Percentiles rank a stretch among this genome's conserved stretches.
Evolutionary conservation across 1,284 basidiomycete genomes (phyloP).

Genomic region (Moniliella sp.): DNA sequence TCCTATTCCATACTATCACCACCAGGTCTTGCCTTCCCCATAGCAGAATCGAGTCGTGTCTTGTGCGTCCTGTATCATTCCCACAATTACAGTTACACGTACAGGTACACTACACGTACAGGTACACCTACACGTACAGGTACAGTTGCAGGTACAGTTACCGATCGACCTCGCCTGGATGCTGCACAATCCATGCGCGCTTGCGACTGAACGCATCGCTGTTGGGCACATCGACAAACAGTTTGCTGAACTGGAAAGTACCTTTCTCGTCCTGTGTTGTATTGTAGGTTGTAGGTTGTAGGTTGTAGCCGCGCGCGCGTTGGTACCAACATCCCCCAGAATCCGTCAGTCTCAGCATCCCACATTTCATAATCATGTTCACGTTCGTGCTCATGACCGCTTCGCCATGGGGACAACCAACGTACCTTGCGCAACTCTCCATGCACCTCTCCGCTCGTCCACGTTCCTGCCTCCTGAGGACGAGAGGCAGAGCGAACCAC

Average conservation of each 20-base stretch:
- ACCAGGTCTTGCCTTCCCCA: no score
- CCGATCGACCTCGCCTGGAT: conserved; percentile 11
- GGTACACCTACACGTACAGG: no score
- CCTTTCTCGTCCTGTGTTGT: conserved; percentile 11
- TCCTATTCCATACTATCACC: no score
- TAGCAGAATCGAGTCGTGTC: no score
- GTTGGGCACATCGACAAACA: conserved; percentile 19
- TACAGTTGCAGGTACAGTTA: conserved; percentile 1
- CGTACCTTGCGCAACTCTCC: conserved; percentile 13
- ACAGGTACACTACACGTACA: no score
- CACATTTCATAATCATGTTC: no score
- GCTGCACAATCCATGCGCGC: conserved; percentile 12
- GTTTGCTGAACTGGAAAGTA: conserved; percentile 13
- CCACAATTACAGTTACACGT: no score
- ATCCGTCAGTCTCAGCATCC: no score
- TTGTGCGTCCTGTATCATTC: no score
- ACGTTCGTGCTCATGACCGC: no score
- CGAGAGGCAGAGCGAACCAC: neutral
- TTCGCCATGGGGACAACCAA: neutral
- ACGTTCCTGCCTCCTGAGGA: conserved; percentile 13
- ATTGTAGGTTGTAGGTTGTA: neutral
- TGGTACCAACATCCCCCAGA: no score
- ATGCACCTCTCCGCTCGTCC: conserved; percentile 18
- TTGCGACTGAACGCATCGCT: conserved; percentile 10
- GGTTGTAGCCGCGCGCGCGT: no score